These are phyloP conservation scores for Boletus bicolor DNA, from an alignment of 768 basidiomycete genomes.

Conservation along the genomic window DNA sequence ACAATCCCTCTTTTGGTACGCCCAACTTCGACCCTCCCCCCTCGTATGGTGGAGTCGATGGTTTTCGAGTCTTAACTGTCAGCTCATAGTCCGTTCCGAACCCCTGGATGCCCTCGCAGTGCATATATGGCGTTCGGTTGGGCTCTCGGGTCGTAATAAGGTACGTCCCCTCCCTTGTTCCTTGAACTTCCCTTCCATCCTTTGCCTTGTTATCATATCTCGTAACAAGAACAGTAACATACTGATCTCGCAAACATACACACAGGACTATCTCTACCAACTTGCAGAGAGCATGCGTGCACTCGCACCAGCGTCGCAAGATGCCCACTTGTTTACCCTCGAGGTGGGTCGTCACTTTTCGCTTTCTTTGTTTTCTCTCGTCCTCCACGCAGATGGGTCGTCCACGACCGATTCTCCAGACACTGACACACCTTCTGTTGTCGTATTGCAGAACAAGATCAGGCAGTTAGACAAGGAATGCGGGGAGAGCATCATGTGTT, in stretches of 20 bases:
- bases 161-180: constrained; percentile 32
- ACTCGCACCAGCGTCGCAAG: constrained; percentile 69
- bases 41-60: too few species aligned
- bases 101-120: constrained; percentile 62
- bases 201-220: background rate
- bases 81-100: constrained; percentile 69
- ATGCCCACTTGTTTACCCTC: constrained; percentile 71
- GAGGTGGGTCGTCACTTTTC: constrained; percentile 47
- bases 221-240: too few species aligned
- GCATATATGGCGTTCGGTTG: constrained; percentile 68
- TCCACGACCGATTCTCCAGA: background rate
- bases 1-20: constrained; percentile 86
- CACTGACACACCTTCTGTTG: too few species aligned
- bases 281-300: constrained; percentile 67
- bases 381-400: too few species aligned
- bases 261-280: constrained; percentile 81
- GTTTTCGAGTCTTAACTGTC: background rate
- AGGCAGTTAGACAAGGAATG: constrained; percentile 11
- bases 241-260: background rate
- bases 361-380: too few species aligned
- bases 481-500: background rate
- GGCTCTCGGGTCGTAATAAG: constrained; percentile 89
- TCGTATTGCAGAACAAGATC: constrained; percentile 5
- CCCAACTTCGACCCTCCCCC: background rate
- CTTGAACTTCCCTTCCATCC: too few species aligned